Evolutionary conservation across 148 eudicot species (phyloP).

Genomic region (Silene latifolia): DNA sequence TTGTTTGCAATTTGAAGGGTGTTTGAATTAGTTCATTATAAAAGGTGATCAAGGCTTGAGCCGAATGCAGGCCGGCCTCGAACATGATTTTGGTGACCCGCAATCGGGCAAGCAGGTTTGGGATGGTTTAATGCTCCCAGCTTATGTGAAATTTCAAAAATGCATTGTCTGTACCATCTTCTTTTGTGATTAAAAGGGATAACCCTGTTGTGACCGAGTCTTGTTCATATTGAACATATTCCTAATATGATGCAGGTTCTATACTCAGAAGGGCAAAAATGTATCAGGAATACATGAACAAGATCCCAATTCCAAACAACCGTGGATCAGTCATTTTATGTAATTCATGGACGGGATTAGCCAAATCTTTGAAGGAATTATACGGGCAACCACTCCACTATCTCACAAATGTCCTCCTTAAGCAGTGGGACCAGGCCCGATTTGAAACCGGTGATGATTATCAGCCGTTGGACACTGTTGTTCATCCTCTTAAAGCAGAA

Average conservation of each 20-base stretch:
- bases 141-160: not conserved
- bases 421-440: slow-evolving; percentile 63
- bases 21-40: too few relatives aligned
- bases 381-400: slow-evolving; percentile 77
- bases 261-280: slow-evolving; percentile 47
- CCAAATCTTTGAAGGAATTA: slow-evolving; percentile 54
- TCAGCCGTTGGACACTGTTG: slow-evolving; percentile 44
- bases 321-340: slow-evolving; percentile 65
- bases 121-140: not conserved
- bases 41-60: not conserved
- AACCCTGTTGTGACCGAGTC: not conserved
- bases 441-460: slow-evolving; percentile 43
- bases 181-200: not conserved
- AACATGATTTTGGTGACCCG: not conserved
- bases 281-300: slow-evolving; percentile 80
- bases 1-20: not conserved
- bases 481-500: slow-evolving; percentile 83
- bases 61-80: not conserved
- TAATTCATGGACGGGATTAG: slow-evolving; percentile 65
- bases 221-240: not conserved
- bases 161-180: not conserved
- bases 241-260: slow-evolving; percentile 32
- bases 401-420: slow-evolving; percentile 62
- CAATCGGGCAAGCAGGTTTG: not conserved
- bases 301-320: slow-evolving; percentile 49